phyloP scores from a whole-genome alignment of 345 rosid species.

The Camelina hispida region DNA sequence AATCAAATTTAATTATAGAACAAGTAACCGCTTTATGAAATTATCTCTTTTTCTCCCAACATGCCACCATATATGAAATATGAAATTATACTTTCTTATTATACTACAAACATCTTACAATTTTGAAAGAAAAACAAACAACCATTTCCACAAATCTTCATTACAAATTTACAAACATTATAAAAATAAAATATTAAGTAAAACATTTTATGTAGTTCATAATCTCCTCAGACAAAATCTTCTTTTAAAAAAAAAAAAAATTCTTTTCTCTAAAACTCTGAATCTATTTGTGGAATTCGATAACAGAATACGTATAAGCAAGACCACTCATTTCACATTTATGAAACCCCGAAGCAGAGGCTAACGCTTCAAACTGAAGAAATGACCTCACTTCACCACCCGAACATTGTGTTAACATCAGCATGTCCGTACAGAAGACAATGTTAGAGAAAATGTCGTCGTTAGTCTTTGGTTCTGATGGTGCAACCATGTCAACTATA shows the following conservation, averaged over 20 bases:
- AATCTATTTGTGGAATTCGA: background rate
- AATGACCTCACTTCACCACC: background rate
- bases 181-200: background rate
- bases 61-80: too few species aligned
- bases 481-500: slow-evolving; percentile 14
- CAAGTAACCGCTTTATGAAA: too few species aligned
- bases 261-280: background rate
- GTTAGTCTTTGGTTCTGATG: background rate
- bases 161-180: slow-evolving; percentile 5
- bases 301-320: background rate
- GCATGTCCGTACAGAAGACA: slow-evolving; percentile 23
- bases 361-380: background rate
- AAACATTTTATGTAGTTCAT: background rate
- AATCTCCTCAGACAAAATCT: background rate
- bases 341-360: background rate
- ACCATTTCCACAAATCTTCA: background rate
- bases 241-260: too few species aligned
- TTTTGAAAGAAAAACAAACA: background rate
- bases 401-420: background rate
- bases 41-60: too few species aligned
- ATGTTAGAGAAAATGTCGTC: slow-evolving; percentile 5
- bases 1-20: too few species aligned
- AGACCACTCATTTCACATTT: background rate
- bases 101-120: background rate
- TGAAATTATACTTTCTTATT: too few species aligned